These are phyloP conservation scores for Irpex sp. DNA, from an alignment of 1,284 basidiomycete genomes.

Conservation along the genomic window DNA sequence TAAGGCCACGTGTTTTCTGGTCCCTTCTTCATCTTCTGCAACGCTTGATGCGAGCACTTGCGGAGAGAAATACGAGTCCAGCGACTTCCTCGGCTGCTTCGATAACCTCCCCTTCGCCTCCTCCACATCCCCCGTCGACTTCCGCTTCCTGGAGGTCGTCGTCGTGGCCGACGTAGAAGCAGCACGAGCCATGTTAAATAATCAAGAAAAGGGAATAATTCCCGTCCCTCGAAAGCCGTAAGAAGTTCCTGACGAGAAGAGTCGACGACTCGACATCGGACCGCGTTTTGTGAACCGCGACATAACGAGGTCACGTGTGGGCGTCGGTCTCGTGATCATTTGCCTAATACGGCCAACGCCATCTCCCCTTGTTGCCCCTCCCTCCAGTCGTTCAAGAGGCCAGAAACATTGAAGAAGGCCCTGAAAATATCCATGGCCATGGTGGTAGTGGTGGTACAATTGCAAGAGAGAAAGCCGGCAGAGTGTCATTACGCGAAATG, in stretches of 20 bases:
- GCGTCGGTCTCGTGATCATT: neutral
- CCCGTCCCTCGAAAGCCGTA: neutral
- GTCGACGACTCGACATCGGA: neutral
- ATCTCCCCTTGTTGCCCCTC: neutral
- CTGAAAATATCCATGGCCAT: neutral
- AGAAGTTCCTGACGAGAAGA: neutral
- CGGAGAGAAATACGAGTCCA: slow-evolving; percentile 44
- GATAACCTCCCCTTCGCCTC: slow-evolving; percentile 18
- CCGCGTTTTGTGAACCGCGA: neutral
- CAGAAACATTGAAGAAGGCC: neutral
- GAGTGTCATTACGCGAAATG: neutral
- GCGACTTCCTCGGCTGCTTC: slow-evolving; percentile 37
- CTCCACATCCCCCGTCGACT: slow-evolving; percentile 30
- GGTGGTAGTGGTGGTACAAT: neutral
- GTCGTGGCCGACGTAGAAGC: neutral
- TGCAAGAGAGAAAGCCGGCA: neutral
- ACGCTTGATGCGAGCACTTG: slow-evolving; percentile 30
- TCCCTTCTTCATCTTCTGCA: slow-evolving; percentile 26
- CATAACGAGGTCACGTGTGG: neutral
- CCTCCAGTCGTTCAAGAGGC: neutral
- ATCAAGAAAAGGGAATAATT: neutral
- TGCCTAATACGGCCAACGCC: neutral
- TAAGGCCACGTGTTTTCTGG: slow-evolving; percentile 31
- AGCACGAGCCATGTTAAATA: neutral
- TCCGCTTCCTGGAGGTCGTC: slow-evolving; percentile 36